phyloP scores from a whole-genome alignment of 768 basidiomycete species.

The Hypholoma sublateritium region DNA sequence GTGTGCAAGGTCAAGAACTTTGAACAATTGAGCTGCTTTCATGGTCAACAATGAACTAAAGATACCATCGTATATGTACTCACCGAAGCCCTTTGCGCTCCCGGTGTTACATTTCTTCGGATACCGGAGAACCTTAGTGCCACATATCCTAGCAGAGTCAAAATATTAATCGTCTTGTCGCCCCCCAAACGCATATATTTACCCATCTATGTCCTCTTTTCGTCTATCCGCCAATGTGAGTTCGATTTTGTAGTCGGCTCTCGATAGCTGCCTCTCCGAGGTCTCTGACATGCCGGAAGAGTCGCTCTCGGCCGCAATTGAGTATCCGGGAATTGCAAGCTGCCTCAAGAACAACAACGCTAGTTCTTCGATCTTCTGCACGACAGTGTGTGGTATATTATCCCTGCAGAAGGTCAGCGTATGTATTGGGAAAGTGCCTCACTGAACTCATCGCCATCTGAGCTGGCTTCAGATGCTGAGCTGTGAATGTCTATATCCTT shows the following conservation, averaged over 20 bases:
- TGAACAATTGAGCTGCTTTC: constrained; percentile 63
- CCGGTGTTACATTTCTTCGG: constrained; percentile 35
- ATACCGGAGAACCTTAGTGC: constrained; percentile 28
- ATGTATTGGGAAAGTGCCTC: background rate
- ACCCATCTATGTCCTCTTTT: constrained; percentile 28
- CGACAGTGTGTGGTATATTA: constrained; percentile 1
- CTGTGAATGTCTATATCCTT: background rate
- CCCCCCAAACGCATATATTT: constrained; percentile 5
- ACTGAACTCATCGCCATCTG: background rate
- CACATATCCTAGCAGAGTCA: constrained; percentile 13
- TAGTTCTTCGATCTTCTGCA: constrained; percentile 33
- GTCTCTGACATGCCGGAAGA: constrained; percentile 5
- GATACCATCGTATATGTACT: constrained; percentile 16
- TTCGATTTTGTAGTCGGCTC: constrained; percentile 27
- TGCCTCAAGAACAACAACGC: constrained; percentile 36
- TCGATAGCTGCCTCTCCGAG: background rate
- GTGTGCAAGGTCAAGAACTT: constrained; percentile 67
- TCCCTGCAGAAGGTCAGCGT: background rate
- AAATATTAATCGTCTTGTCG: background rate
- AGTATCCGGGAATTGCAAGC: constrained; percentile 24
- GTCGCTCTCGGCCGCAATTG: constrained; percentile 7
- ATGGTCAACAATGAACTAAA: constrained; percentile 2
- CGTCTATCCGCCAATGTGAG: constrained; percentile 34
- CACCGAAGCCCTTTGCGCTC: constrained; percentile 41
- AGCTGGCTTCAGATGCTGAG: background rate